Evolutionary conservation across 2,329 filamentous ascomycete genomes (phyloP).

Genomic region (Aspergillus texensis): DNA sequence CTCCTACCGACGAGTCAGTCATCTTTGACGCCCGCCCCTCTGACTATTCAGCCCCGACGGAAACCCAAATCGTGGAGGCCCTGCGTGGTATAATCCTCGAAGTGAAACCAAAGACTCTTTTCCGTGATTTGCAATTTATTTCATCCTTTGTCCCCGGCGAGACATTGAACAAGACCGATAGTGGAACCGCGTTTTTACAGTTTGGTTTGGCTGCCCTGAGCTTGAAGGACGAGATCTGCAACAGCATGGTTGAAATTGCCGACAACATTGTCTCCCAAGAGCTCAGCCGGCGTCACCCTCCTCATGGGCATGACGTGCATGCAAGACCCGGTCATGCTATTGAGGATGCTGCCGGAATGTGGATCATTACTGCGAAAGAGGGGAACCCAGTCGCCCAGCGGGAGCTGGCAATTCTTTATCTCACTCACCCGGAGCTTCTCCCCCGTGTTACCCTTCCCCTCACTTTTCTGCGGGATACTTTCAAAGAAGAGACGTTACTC

Average conservation of each 20-base stretch:
- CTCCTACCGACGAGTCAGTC: conserved; percentile 32
- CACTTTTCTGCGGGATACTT: conserved; percentile 82
- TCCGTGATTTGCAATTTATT: conserved; percentile 76
- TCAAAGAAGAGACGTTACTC: conserved; percentile 83
- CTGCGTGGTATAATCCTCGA: conserved; percentile 69
- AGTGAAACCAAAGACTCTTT: conserved; percentile 76
- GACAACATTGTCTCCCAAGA: conserved; percentile 67
- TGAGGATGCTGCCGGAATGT: conserved; percentile 83
- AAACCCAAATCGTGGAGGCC: conserved; percentile 65
- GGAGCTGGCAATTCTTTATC: conserved; percentile 89
- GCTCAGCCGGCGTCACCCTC: conserved; percentile 41
- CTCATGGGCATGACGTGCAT: conserved; percentile 33
- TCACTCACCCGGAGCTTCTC: conserved; percentile 86
- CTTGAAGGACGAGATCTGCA: conserved; percentile 84
- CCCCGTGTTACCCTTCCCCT: conserved; percentile 79
- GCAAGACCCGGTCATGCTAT: conserved; percentile 40
- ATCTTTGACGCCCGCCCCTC: conserved; percentile 41
- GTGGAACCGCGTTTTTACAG: conserved; percentile 83
- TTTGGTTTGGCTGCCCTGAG: conserved; percentile 84
- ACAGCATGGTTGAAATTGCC: conserved; percentile 77
- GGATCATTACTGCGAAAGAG: conserved; percentile 91
- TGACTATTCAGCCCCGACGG: conserved; percentile 57
- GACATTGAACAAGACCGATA: conserved; percentile 60
- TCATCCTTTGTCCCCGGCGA: conserved; percentile 62
- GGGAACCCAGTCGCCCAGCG: conserved; percentile 86